These are phyloP conservation scores for Aethionema arabicum DNA, from an alignment of 345 rosid genomes.

Conservation along the genomic window DNA sequence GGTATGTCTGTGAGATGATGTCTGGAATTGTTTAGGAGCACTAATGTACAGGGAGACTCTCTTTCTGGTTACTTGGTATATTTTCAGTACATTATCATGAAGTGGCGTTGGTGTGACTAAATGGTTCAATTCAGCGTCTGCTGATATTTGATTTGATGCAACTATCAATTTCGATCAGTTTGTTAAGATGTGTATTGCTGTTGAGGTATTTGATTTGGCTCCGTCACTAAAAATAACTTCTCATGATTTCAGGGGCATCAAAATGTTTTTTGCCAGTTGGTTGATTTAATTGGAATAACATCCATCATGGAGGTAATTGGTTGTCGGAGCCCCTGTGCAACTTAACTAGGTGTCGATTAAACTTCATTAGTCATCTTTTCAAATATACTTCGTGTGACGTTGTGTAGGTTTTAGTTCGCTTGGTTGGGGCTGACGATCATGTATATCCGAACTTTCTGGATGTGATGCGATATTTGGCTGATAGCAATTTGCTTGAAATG, in stretches of 20 bases:
- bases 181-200: slow-evolving; percentile 18
- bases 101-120: slow-evolving; percentile 23
- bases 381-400: slow-evolving; percentile 3
- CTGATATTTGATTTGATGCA: slow-evolving; percentile 33
- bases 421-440: slow-evolving; percentile 87
- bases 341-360: slow-evolving; percentile 3
- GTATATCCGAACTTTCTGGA: slow-evolving; percentile 63
- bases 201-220: not conserved
- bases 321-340: slow-evolving; percentile 28
- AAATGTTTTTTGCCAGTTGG: slow-evolving; percentile 58
- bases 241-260: slow-evolving; percentile 61
- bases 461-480: slow-evolving; percentile 80
- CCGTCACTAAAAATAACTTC: slow-evolving; percentile 3
- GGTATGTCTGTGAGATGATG: slow-evolving; percentile 1
- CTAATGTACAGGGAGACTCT: slow-evolving; percentile 69
- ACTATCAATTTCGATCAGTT: not conserved
- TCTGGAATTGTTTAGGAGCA: slow-evolving; percentile 28
- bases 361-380: slow-evolving; percentile 17
- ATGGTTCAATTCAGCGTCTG: slow-evolving; percentile 4
- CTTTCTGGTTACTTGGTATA: slow-evolving; percentile 23
- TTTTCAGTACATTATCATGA: slow-evolving; percentile 19
- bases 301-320: slow-evolving; percentile 87
- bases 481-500: slow-evolving; percentile 79
- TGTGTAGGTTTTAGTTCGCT: slow-evolving; percentile 69
- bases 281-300: slow-evolving; percentile 87